Evolutionary conservation across 306 rosid genomes (phyloP).

Genomic region (Canavalia ensiformis): DNA sequence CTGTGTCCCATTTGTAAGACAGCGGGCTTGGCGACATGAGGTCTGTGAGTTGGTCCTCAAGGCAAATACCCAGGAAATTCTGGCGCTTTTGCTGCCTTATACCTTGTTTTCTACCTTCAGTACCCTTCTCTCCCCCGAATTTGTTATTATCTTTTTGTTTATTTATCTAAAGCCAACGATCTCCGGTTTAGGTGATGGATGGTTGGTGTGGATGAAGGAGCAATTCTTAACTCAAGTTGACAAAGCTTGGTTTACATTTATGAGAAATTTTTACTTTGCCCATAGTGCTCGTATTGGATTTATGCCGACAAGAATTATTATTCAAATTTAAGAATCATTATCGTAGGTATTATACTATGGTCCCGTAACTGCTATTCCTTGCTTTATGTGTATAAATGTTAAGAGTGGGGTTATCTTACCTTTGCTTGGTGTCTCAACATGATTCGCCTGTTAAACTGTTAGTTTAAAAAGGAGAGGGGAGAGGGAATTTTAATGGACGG

Average conservation of each 20-base stretch:
- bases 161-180: constrained; percentile 54
- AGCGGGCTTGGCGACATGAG: constrained; percentile 71
- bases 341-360: no score
- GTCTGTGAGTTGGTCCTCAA: constrained; percentile 42
- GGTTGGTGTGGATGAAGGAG: constrained; percentile 47
- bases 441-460: no score
- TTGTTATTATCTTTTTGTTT: constrained; percentile 46
- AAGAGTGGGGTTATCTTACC: background rate
- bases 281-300: background rate
- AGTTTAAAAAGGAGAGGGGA: no score
- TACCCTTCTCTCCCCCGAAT: constrained; percentile 26
- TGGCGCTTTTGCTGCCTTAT: constrained; percentile 36
- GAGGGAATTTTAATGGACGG: no score
- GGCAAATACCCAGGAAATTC: constrained; percentile 32
- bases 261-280: constrained; percentile 30
- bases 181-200: constrained; percentile 49
- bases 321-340: background rate
- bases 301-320: background rate
- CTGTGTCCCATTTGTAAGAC: constrained; percentile 91
- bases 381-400: background rate
- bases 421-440: no score
- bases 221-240: constrained; percentile 47
- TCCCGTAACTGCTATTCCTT: background rate
- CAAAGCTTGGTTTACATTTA: constrained; percentile 51
- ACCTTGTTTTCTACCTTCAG: constrained; percentile 8